Evolutionary conservation across 345 rosid genomes (phyloP).

Genomic region (Populus euphratica): DNA sequence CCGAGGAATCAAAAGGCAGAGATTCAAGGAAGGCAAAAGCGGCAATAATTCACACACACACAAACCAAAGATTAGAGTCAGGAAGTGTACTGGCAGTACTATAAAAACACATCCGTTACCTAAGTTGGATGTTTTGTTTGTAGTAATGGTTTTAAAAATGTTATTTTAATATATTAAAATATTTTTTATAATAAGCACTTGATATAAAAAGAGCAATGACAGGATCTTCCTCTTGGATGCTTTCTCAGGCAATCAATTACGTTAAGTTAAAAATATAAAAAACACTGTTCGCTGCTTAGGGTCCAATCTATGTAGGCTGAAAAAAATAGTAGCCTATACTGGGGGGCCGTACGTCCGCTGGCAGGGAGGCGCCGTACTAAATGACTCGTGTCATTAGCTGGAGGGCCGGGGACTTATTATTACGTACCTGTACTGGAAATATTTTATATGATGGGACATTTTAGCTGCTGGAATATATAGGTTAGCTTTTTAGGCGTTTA

Average conservation of each 20-base stretch:
- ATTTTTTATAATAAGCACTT: too few relatives aligned
- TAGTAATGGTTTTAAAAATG: too few relatives aligned
- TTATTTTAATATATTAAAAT: too few relatives aligned
- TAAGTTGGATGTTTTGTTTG: too few relatives aligned
- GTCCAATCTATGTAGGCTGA: background rate
- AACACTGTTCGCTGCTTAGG: background rate
- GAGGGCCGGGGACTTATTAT: background rate
- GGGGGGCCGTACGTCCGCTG: background rate
- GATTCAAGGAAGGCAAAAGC: background rate
- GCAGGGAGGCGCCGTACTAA: background rate
- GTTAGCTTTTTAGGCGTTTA: background rate
- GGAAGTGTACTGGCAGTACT: background rate
- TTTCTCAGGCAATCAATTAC: background rate
- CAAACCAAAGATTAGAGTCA: background rate
- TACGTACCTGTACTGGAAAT: background rate
- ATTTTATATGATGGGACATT: background rate
- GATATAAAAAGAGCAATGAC: background rate
- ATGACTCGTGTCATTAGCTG: background rate
- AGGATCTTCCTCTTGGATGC: background rate
- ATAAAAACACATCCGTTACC: background rate
- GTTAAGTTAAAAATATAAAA: background rate
- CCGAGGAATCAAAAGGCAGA: constrained; percentile 14
- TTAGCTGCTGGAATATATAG: background rate
- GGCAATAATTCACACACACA: constrained; percentile 18
- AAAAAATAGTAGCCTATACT: background rate